These are phyloP conservation scores for Fraxinus velutina DNA, from an alignment of 305 asterid species.

Conservation along the genomic window DNA sequence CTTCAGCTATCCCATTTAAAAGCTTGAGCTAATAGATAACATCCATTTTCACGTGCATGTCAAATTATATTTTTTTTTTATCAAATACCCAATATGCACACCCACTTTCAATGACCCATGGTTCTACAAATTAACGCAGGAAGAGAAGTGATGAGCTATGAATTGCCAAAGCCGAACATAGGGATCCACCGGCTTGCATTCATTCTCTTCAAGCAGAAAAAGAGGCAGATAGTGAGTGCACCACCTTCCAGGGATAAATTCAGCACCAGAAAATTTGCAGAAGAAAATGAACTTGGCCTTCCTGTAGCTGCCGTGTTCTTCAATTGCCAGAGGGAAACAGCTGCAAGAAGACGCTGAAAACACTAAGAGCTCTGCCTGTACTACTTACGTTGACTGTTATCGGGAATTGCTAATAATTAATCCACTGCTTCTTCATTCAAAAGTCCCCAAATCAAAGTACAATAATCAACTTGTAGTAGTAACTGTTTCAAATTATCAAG, in stretches of 20 bases:
- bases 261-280: slow-evolving; percentile 52
- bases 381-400: not conserved
- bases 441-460: not conserved
- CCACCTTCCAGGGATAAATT: slow-evolving; percentile 50
- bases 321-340: slow-evolving; percentile 91
- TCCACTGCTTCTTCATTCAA: not conserved
- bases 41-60: not conserved
- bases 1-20: not conserved
- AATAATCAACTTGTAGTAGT: not conserved
- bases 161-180: slow-evolving; percentile 75
- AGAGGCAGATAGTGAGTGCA: slow-evolving; percentile 27
- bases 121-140: slow-evolving; percentile 36
- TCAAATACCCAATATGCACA: not conserved
- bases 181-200: slow-evolving; percentile 81
- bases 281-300: slow-evolving; percentile 57
- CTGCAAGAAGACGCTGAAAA: slow-evolving; percentile 55
- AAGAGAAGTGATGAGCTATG: slow-evolving; percentile 66
- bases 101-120: not conserved
- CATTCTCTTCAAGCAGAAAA: slow-evolving; percentile 66
- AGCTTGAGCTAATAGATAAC: not conserved
- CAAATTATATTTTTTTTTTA: not conserved
- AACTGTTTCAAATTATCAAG: not conserved
- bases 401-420: not conserved
- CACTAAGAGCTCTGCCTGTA: not conserved
- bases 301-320: slow-evolving; percentile 82